phyloP scores from a whole-genome alignment of 768 basidiomycete species.

The Kwoniella bestiolae region DNA sequence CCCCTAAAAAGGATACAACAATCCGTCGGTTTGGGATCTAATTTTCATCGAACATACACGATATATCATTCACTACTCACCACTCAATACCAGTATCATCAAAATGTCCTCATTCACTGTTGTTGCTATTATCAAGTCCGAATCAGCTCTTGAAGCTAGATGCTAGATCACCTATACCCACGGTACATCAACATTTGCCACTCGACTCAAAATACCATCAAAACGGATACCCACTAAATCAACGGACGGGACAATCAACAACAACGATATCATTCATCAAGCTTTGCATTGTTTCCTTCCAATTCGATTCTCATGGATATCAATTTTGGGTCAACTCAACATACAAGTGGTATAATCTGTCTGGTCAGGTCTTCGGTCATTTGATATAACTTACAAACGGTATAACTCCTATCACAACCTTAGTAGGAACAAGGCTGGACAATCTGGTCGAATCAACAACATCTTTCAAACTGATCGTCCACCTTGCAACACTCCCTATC shows the following conservation, averaged over 20 bases:
- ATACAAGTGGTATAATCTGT: constrained; percentile 10
- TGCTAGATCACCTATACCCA: constrained; percentile 10
- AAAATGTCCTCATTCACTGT: constrained; percentile 18
- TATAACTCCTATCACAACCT: not conserved
- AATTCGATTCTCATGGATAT: not conserved
- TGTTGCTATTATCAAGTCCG: not conserved
- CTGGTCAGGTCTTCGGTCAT: not conserved
- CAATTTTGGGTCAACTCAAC: not conserved
- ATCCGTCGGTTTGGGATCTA: not conserved
- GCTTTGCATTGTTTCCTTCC: not conserved
- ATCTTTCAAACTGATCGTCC: not conserved
- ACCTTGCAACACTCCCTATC: no score
- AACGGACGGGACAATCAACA: not conserved
- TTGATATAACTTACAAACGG: not conserved
- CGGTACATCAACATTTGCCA: constrained; percentile 19
- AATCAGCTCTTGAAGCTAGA: constrained; percentile 17
- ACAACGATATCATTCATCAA: constrained; percentile 1
- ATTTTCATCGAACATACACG: constrained; percentile 12
- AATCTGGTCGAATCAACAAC: not conserved
- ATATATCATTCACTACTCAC: not conserved
- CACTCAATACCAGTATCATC: constrained; percentile 1
- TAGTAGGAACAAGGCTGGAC: not conserved
- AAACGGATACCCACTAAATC: not conserved
- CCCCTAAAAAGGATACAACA: not conserved
- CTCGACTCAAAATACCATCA: not conserved